Evolutionary conservation across 1,284 basidiomycete species (phyloP), one percentile per base, ranked within the genome.

Genomic region (Dichomitus squalens): DNA sequence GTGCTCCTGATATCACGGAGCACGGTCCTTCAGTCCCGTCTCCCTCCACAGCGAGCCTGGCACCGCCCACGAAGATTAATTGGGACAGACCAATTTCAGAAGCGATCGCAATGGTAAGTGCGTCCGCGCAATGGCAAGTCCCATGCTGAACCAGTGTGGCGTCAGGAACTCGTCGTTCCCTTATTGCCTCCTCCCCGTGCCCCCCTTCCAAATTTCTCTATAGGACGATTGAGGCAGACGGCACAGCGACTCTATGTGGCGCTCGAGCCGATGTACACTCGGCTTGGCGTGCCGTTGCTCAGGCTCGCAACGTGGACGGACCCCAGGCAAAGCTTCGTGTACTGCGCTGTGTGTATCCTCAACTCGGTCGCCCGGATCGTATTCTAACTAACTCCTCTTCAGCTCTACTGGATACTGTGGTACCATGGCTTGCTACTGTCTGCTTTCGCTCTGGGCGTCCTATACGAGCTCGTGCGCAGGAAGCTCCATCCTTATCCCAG

Each of bases 371-470:
- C 12, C 11, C 2, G 40, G 18, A 7, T 11, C 14, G 34, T 27
- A 40, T 50, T 53, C 57, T 68, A 18, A 61, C 52, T 39, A 31
- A 3, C 27, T 31, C 11, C 29, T 31, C 12, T 18, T 1, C 57
- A 88, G 87, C 58, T 76, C 2, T 89, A 80, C 60, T 89, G 87
- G 87, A 66, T 78, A 23, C 66, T 87, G 18, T 89, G 87, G 87
- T 81, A 80, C 66, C 66, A 80, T 52, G 77, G 87, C 61, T 65
- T 86, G 16, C 73, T 89, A 5, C 70, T 83, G 12, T 79, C 87
- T 16, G 75, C 78, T 4, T 65, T 86, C 34, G 60, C 84, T 49
- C 67, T 81, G 39, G 75, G 78, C 27, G 68, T 86, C 7, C 64
- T 83, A 20, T 81, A 78, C 60, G 65, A 77, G 27, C 76, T 88